Evolutionary conservation across 2,329 filamentous ascomycete genomes (phyloP), one percentile per base, ranked within the genome.

Genomic region (Fusarium torulosum): DNA sequence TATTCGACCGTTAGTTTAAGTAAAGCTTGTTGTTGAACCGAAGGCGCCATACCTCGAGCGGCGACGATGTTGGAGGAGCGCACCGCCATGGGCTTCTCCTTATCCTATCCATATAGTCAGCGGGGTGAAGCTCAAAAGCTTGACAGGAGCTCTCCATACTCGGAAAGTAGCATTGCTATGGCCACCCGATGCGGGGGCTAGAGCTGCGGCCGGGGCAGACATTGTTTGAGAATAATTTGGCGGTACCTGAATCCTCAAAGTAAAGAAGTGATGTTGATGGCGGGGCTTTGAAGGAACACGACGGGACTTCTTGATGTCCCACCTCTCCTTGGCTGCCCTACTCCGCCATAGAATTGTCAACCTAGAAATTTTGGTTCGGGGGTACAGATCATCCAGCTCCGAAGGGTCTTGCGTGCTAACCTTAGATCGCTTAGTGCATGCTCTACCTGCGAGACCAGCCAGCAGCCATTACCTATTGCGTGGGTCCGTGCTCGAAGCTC

Each of bases 41-140:
- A 43, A 47, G 20, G 53, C 53, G 40, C 68, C 83, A 74, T 86
- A 95, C 93, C 93, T 93, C 95, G 89, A 75, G 96, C 96, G 74
- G 96, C 96, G 77, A 97, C 91, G 81, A 99, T 98, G 83, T 99
- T 99, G 77, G 93, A 92, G 70, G 92, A 94, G 74, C 96, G 91
- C 71, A 99, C 96, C 71, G 96, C 96, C 85, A 96, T 91, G 73
- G 96, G 96, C 93, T 99, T 99, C 85, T 97, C 96, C 89, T 97
- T 99, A 78, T 90, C 88, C 88, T 90, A 72, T 51, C 42, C 50
- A 72, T 52, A 70, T 50, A 53, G 71, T 81, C 72, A 81, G 78
- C 75, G 75, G 76, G 75, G 75, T 75, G 75, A 73, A 79, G 76
- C 74, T 79, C 62, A 53, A 67, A 73, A 79, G 73, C 74, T 77